These are phyloP conservation scores for Peronospora belbahrii DNA, from an alignment of 352 stramenopile species.

Conservation along the genomic window DNA sequence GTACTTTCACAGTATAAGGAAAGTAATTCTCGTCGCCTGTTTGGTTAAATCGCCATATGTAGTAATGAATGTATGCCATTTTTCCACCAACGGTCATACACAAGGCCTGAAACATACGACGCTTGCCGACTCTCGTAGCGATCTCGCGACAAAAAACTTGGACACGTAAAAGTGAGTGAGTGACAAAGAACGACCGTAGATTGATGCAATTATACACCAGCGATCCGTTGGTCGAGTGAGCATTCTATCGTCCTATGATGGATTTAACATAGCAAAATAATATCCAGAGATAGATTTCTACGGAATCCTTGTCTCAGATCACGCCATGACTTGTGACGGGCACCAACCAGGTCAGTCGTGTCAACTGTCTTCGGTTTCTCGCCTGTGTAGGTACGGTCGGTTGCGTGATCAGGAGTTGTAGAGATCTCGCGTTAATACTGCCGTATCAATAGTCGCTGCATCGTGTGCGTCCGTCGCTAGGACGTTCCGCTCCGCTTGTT, in stretches of 20 bases:
- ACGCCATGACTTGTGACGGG: no score
- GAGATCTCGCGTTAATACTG: no score
- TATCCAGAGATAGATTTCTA: no score
- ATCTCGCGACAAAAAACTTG: constrained; percentile 13
- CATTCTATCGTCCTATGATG: neutral
- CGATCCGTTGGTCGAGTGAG: neutral
- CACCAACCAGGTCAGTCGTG: no score
- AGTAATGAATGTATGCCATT: no score
- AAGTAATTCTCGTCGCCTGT: constrained; percentile 1
- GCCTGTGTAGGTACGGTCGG: neutral
- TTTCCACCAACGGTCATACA: no score
- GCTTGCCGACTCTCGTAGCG: constrained; percentile 1
- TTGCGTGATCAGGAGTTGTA: neutral
- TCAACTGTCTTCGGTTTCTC: neutral
- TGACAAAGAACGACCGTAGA: constrained; percentile 6
- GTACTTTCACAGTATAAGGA: neutral
- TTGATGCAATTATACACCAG: constrained; percentile 9
- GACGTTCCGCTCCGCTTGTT: neutral
- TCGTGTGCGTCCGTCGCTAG: neutral
- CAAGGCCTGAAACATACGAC: constrained; percentile 1
- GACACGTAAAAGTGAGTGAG: neutral
- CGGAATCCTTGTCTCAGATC: neutral
- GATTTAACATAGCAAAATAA: neutral
- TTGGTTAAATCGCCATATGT: no score
- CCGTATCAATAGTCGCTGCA: neutral